Evolutionary conservation across 192 early-diverging fungal species (phyloP).

Genomic region (Backusella psychrophila): DNA sequence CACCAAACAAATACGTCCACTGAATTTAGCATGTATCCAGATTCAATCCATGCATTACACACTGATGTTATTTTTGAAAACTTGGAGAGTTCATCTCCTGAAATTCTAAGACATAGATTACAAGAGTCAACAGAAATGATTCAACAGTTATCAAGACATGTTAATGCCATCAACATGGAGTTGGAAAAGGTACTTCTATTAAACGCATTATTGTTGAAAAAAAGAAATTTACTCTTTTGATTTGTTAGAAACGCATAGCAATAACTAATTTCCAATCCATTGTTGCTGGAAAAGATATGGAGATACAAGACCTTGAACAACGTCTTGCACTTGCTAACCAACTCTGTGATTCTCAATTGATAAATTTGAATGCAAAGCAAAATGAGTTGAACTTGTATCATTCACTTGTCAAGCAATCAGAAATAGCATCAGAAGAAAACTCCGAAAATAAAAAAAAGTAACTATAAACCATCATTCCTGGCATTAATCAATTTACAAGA

Average conservation of each 20-base stretch:
- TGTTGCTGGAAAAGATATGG: slow-evolving; percentile 20
- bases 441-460: slow-evolving; percentile 3
- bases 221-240: background rate
- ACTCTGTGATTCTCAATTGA: background rate
- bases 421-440: background rate
- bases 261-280: slow-evolving; percentile 11
- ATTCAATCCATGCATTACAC: background rate
- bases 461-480: slow-evolving; percentile 4
- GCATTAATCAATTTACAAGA: background rate
- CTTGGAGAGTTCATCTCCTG: background rate
- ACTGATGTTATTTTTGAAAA: background rate
- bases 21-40: background rate
- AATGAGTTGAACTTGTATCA: background rate
- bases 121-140: background rate
- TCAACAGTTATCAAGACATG: background rate
- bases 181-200: background rate
- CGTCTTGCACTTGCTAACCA: background rate
- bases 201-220: background rate
- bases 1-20: background rate
- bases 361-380: slow-evolving; percentile 1
- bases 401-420: slow-evolving; percentile 1
- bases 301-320: slow-evolving; percentile 18
- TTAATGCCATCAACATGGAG: background rate
- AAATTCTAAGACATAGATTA: background rate
- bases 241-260: slow-evolving; percentile 7